phyloP scores from a whole-genome alignment of 257 asterid genomes.

The Solanum pimpinellifolium region DNA sequence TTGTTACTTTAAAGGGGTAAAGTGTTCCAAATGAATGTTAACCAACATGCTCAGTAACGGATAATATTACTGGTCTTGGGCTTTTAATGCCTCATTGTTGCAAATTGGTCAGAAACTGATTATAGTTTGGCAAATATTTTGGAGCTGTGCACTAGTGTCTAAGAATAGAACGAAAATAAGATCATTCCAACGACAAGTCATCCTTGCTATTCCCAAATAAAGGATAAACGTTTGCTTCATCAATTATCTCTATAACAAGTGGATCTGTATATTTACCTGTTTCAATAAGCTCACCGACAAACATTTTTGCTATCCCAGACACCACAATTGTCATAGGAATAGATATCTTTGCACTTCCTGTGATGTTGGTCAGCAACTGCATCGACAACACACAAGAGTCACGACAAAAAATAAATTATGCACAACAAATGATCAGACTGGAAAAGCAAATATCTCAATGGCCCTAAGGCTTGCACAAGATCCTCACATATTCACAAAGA shows the following conservation, averaged over 20 bases:
- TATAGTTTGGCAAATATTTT: background rate
- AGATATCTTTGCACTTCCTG: slow-evolving; percentile 75
- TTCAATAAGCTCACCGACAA: slow-evolving; percentile 83
- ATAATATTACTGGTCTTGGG: background rate
- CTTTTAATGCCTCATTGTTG: background rate
- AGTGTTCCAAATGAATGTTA: background rate
- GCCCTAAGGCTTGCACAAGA: background rate
- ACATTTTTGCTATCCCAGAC: slow-evolving; percentile 87
- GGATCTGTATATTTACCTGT: slow-evolving; percentile 24
- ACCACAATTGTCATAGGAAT: slow-evolving; percentile 74
- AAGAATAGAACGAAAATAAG: background rate
- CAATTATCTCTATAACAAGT: background rate
- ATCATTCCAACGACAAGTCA: background rate
- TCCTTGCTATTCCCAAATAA: background rate
- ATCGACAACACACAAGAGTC: background rate
- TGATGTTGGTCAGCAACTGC: slow-evolving; percentile 60
- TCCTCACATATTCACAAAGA: background rate
- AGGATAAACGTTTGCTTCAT: background rate
- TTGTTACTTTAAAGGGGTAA: background rate
- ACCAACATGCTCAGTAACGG: background rate
- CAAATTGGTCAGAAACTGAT: background rate
- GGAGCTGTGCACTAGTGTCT: background rate
- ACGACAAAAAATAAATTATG: background rate
- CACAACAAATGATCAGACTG: slow-evolving; percentile 5
- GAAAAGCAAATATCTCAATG: background rate